phyloP scores from a whole-genome alignment of 2,329 filamentous ascomycete species.

The Cordyceps cateniannulata region DNA sequence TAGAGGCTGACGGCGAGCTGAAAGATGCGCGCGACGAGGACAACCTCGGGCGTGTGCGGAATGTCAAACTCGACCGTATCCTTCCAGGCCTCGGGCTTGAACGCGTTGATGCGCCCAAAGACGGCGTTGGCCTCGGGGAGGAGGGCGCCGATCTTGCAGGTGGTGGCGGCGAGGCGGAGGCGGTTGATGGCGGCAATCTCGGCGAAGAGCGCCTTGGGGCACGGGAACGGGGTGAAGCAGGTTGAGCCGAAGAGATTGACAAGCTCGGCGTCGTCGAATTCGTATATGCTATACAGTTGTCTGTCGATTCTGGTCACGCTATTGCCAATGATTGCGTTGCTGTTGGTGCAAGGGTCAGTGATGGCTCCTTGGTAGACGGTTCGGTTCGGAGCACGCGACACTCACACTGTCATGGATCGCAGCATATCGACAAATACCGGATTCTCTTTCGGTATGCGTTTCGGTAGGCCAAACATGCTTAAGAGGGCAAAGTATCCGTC shows the following conservation, averaged over 20 bases:
- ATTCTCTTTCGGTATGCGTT: not conserved
- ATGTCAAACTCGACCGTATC: not conserved
- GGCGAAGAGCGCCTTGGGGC: conserved; percentile 1
- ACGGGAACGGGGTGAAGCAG: not conserved
- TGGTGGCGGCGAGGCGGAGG: not conserved
- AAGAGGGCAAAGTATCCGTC: conserved; percentile 6
- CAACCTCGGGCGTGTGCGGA: conserved; percentile 1
- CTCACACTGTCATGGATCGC: conserved; percentile 2
- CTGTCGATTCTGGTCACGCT: not conserved
- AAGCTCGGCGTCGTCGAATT: not conserved
- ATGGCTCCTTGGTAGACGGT: not conserved
- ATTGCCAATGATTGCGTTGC: conserved; percentile 3
- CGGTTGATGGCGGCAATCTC: conserved; percentile 9
- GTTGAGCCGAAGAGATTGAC: not conserved
- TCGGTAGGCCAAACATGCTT: conserved; percentile 6
- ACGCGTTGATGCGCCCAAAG: not conserved
- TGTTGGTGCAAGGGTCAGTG: not conserved
- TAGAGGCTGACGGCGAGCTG: conserved; percentile 8
- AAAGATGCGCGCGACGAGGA: conserved; percentile 1
- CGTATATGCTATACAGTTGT: conserved; percentile 2
- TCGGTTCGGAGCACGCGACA: not conserved
- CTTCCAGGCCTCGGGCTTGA: not conserved
- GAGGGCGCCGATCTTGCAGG: not conserved
- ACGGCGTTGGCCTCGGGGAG: not conserved
- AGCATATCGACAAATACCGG: conserved; percentile 7